Percentiles rank a stretch among this genome's conserved stretches.
Evolutionary conservation across 257 asterid genomes (phyloP).

Genomic region (Solanum paucissectum): DNA sequence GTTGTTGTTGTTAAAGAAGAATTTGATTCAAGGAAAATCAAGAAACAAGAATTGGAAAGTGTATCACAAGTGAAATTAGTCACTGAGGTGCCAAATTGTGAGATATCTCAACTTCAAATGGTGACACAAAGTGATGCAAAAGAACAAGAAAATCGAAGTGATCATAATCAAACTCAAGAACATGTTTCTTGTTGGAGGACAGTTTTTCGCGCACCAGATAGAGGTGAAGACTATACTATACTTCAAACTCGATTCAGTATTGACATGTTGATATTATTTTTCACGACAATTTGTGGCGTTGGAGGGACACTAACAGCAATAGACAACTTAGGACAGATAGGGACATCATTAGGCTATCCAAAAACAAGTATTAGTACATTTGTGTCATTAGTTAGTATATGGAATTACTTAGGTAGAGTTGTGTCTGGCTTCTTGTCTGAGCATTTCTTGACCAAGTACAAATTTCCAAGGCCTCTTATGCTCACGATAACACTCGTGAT

Average conservation of each 20-base stretch:
- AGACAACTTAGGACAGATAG: constrained; percentile 2
- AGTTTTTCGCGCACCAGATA: neutral
- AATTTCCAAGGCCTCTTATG: neutral
- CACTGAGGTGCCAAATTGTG: neutral
- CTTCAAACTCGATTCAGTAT: neutral
- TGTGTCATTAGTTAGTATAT: neutral
- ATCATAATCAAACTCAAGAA: neutral
- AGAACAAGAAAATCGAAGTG: neutral
- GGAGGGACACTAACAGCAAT: constrained; percentile 3
- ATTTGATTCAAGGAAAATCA: neutral
- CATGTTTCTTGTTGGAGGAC: neutral
- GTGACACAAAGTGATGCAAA: neutral
- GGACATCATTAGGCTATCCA: neutral
- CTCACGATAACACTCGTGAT: neutral
- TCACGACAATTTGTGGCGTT: constrained; percentile 1
- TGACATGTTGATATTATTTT: neutral
- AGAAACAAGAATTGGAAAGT: neutral
- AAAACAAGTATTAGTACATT: neutral
- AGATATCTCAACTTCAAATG: neutral
- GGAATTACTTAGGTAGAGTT: constrained; percentile 1
- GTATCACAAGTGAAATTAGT: neutral
- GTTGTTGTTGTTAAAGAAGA: constrained; percentile 25
- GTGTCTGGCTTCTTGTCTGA: neutral
- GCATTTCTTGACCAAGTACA: neutral
- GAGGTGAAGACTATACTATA: constrained; percentile 3